These are phyloP conservation scores for Yarrowia bubula DNA, from an alignment of 805 yeast genomes.

Conservation along the genomic window DNA sequence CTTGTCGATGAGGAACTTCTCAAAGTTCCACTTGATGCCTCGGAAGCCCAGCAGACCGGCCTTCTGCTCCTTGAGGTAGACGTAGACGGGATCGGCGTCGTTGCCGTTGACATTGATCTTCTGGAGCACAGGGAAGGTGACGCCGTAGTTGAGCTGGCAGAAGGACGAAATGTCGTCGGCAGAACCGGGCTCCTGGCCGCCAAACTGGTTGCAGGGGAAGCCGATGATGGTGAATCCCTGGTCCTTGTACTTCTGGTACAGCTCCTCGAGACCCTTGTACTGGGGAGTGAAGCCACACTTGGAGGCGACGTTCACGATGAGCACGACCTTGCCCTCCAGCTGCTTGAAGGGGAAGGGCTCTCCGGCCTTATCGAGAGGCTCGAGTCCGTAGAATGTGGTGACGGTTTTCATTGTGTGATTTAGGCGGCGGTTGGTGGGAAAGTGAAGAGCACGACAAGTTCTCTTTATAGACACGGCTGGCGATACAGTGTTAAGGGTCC, in stretches of 20 bases:
- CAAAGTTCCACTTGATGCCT: constrained; percentile 78
- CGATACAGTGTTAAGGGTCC: not conserved
- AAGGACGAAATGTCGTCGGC: constrained; percentile 67
- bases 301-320: constrained; percentile 85
- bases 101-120: constrained; percentile 89
- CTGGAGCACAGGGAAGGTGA: constrained; percentile 81
- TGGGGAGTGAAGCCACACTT: constrained; percentile 80
- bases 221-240: constrained; percentile 69
- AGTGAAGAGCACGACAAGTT: not conserved
- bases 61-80: constrained; percentile 67
- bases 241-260: constrained; percentile 63
- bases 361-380: constrained; percentile 61
- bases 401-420: constrained; percentile 23
- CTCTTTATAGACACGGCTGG: constrained; percentile 23
- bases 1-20: constrained; percentile 62
- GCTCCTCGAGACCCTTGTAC: constrained; percentile 64
- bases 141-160: constrained; percentile 83
- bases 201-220: constrained; percentile 92
- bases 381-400: constrained; percentile 61
- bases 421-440: not conserved
- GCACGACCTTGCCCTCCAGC: constrained; percentile 74
- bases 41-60: constrained; percentile 62
- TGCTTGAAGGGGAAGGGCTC: constrained; percentile 57
- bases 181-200: constrained; percentile 70
- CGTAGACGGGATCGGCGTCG: constrained; percentile 74